A percentile compares a stretch with the other conserved stretches of the same genome.
Evolutionary conservation across 164 flowering plant genomes (phyloP).

Genomic region (Tetrastigma voinierianum): DNA sequence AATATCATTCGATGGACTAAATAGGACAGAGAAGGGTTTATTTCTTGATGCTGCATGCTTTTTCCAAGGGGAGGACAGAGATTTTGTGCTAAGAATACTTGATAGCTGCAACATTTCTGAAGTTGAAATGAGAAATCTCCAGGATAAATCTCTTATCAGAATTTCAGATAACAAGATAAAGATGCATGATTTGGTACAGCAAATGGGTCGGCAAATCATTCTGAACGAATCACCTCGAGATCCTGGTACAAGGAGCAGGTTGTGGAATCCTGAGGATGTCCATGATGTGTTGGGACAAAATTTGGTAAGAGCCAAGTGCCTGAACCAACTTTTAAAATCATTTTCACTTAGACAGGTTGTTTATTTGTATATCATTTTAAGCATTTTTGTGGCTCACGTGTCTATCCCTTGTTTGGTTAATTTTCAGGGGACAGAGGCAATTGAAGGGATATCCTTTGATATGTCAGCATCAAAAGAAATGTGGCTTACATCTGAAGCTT

Average conservation of each 20-base stretch:
- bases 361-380: no score
- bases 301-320: neutral
- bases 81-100: neutral
- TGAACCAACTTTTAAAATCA: no score
- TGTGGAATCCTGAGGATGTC: slow-evolving; percentile 11
- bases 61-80: neutral
- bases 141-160: neutral
- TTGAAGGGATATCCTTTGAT: no score
- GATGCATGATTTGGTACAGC: slow-evolving; percentile 14
- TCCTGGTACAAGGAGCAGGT: slow-evolving; percentile 11
- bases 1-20: neutral
- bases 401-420: no score
- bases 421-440: no score
- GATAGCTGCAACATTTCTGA: neutral
- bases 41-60: slow-evolving; percentile 15
- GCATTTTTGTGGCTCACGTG: no score
- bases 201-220: slow-evolving; percentile 13
- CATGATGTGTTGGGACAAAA: neutral
- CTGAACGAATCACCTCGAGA: neutral
- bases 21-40: no score
- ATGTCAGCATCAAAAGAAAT: no score
- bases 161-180: neutral
- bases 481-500: no score
- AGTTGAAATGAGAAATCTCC: neutral
- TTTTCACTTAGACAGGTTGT: no score